Percentiles rank a stretch among this genome's conserved stretches.
Evolutionary conservation across 2,329 filamentous ascomycete species (phyloP).

Genomic region (Sporothrix pallida): DNA sequence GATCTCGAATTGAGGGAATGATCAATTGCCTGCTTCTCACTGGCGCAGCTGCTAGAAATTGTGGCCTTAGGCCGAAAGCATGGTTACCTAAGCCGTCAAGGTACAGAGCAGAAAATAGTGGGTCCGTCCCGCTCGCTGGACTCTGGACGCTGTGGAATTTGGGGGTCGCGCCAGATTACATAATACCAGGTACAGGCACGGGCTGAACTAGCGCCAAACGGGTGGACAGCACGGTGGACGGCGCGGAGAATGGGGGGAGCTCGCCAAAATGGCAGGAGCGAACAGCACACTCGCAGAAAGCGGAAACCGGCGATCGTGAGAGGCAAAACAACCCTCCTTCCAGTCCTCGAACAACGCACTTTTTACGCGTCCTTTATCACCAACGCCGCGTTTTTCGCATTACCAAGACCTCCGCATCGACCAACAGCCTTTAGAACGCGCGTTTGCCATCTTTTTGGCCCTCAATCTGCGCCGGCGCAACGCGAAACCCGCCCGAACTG

Average conservation of each 20-base stretch:
- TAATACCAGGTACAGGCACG: conserved; percentile 3
- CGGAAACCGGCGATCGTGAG: conserved; percentile 26
- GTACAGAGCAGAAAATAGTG: conserved; percentile 12
- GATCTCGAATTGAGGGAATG: conserved; percentile 25
- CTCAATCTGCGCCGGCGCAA: conserved; percentile 36
- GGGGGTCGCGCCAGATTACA: conserved; percentile 13
- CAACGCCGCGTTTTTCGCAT: conserved; percentile 32
- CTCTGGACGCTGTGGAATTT: conserved; percentile 1
- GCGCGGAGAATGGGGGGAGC: conserved; percentile 27
- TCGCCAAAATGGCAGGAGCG: conserved; percentile 23
- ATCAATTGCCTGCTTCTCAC: conserved; percentile 33
- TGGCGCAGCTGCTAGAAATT: conserved; percentile 27
- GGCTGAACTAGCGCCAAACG: background rate
- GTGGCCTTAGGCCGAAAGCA: conserved; percentile 32
- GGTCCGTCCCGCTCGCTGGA: background rate
- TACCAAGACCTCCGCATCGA: background rate
- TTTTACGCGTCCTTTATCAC: conserved; percentile 37
- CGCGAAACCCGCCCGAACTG: background rate
- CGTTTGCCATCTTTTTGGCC: conserved; percentile 1
- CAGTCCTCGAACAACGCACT: conserved; percentile 4
- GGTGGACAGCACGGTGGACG: conserved; percentile 7
- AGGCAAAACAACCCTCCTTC: conserved; percentile 28
- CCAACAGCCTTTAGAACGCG: conserved; percentile 24
- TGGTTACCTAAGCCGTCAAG: background rate
- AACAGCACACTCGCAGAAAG: background rate